These are phyloP conservation scores for Pleurotus ostreatus DNA, from an alignment of 768 basidiomycete species.

Conservation along the genomic window DNA sequence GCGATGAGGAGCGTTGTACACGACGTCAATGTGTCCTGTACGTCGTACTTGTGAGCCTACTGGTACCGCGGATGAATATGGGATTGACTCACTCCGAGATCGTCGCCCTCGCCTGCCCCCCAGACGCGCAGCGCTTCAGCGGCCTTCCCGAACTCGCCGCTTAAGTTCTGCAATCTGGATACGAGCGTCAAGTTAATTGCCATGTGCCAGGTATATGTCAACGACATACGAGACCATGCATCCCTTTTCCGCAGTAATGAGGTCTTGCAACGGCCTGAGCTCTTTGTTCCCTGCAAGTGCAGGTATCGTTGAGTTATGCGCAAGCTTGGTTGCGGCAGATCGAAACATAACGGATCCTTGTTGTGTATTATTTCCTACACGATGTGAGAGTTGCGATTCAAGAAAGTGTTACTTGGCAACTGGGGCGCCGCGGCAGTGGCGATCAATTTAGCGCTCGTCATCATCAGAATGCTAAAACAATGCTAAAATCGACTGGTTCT, in stretches of 20 bases:
- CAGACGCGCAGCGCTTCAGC: constrained; percentile 68
- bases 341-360: constrained; percentile 55
- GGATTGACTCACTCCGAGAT: constrained; percentile 56
- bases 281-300: constrained; percentile 70
- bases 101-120: constrained; percentile 81
- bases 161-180: constrained; percentile 59
- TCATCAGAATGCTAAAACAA: too few species aligned
- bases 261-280: constrained; percentile 76
- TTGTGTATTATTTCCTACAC: too few species aligned
- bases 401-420: too few species aligned
- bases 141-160: constrained; percentile 61
- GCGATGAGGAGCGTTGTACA: constrained; percentile 65
- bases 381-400: too few species aligned
- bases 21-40: constrained; percentile 59
- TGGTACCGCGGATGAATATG: background rate
- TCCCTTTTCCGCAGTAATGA: constrained; percentile 86
- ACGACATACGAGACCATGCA: constrained; percentile 64
- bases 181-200: background rate
- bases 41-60: background rate
- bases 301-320: constrained; percentile 84
- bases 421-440: too few species aligned
- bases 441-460: too few species aligned
- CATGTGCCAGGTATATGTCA: background rate
- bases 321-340: constrained; percentile 75
- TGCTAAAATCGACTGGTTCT: too few species aligned